phyloP scores from a whole-genome alignment of 495 filamentous ascomycete species.

The Glutinoglossum americanum region DNA sequence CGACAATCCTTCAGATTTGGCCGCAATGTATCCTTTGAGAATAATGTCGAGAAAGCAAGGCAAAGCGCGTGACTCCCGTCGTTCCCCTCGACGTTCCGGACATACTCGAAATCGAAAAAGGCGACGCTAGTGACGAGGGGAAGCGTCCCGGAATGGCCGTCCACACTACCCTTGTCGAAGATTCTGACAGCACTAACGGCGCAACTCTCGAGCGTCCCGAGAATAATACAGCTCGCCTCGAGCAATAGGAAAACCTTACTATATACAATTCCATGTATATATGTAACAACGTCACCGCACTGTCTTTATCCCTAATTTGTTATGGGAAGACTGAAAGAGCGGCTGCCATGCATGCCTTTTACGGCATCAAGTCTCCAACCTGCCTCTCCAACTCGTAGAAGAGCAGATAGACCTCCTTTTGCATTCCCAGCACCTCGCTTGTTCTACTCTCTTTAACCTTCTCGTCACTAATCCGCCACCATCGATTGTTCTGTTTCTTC shows the following conservation, averaged over 20 bases:
- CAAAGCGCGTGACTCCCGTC: background rate
- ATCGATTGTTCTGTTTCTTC: constrained; percentile 45
- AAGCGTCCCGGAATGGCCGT: too few relatives aligned
- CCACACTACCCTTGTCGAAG: too few relatives aligned
- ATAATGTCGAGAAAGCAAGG: background rate
- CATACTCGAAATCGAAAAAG: too few relatives aligned
- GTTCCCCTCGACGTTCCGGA: too few relatives aligned
- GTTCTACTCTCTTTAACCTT: constrained; percentile 90
- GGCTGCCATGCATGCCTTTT: background rate
- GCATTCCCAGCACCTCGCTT: constrained; percentile 76
- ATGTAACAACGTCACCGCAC: background rate
- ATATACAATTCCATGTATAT: background rate
- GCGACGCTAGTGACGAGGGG: too few relatives aligned
- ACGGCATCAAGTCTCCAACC: background rate
- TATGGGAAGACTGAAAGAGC: background rate
- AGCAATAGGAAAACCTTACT: too few relatives aligned
- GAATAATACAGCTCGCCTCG: too few relatives aligned
- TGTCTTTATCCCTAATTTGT: too few relatives aligned
- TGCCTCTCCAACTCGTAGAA: constrained; percentile 70
- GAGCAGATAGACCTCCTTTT: constrained; percentile 83
- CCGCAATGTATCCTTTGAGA: background rate
- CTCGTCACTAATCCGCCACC: constrained; percentile 98
- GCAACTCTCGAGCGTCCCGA: too few relatives aligned
- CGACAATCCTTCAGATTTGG: background rate
- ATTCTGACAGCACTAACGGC: too few relatives aligned